Base-by-base conservation (phyloP, 139 green algal genomes). In the Chlamydomonas incerta region DNA sequence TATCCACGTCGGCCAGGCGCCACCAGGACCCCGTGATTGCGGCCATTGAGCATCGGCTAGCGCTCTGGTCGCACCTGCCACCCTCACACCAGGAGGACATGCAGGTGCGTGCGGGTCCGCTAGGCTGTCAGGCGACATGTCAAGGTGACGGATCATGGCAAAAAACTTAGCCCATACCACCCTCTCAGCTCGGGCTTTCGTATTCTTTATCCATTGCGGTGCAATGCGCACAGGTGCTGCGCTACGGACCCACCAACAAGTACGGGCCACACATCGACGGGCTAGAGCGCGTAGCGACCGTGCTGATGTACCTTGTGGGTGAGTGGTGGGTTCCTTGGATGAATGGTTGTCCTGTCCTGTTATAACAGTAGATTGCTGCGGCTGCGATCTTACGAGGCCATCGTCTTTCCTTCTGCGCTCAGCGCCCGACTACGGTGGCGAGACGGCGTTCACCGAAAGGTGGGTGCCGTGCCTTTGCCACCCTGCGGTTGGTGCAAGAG, bases 191-290 rank as follows among this genome's bases (percentile, higher is more conserved):
- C n/a, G n/a, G n/a, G n/a, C n/a, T n/a, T n/a, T n/a, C n/a, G n/a
- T n/a, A n/a, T n/a, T n/a, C 52, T 14, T 23, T 58, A 58, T 58
- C 15, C n/a, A n/a, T n/a, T n/a, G n/a, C n/a, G n/a, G n/a, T n/a
- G n/a, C n/a, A n/a, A 14, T 33, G 34, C 34, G 17, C 34, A 31
- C 79, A 93, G 87, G 90, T 95, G 65, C 77, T 95, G 80, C 88
- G 94, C 57, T 98, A 98, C 82, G 91, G 87, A 31, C 67, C 88
- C 13, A 94, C 94, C 17, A 96, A 98, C 88, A 96, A 97, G 90
- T 98, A 98, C 87, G 94, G 93, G 0, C 79, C 93, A 0, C 96
- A 97, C 83, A 94, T 94, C 34, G 96, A 98, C 87, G 89, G 83
- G 0, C 86, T 97, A 72, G 81, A 90, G 35, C 84, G 94, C 28